phyloP scores from a whole-genome alignment of 805 yeast species.

The Cyberlindnera euphorbiae region DNA sequence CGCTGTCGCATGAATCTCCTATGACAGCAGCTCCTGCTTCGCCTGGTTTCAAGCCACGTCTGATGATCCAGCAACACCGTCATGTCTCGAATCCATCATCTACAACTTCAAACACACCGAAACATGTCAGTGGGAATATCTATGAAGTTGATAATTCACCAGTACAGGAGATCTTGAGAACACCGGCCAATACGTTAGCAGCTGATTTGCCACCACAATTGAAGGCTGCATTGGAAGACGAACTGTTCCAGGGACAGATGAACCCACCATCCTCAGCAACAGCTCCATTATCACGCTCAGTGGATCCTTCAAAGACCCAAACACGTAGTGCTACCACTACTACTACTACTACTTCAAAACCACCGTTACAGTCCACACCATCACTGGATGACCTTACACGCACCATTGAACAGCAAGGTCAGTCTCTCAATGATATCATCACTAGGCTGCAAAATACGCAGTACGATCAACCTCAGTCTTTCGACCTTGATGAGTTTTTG shows the following conservation, averaged over 20 bases:
- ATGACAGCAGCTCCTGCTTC: not conserved
- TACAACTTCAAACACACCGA: conserved; percentile 3
- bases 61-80: conserved; percentile 19
- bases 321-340: too few species aligned
- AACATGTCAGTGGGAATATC: not conserved
- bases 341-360: conserved; percentile 1
- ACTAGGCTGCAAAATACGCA: conserved; percentile 14
- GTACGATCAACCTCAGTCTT: conserved; percentile 11
- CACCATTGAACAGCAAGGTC: conserved; percentile 25
- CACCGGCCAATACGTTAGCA: conserved; percentile 10
- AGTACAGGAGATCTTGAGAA: conserved; percentile 21
- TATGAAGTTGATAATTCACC: conserved; percentile 16
- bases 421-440: conserved; percentile 24
- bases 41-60: conserved; percentile 13
- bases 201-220: conserved; percentile 1
- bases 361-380: conserved; percentile 5
- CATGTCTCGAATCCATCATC: conserved; percentile 12
- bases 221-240: not conserved
- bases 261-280: not conserved
- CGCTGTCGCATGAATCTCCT: too few species aligned
- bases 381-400: conserved; percentile 18
- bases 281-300: too few species aligned
- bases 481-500: conserved; percentile 24
- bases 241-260: not conserved
- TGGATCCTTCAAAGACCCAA: too few species aligned